Conservation (phyloP, 495 filamentous ascomycete genomes). For the Hyaloscypha variabilis region DNA sequence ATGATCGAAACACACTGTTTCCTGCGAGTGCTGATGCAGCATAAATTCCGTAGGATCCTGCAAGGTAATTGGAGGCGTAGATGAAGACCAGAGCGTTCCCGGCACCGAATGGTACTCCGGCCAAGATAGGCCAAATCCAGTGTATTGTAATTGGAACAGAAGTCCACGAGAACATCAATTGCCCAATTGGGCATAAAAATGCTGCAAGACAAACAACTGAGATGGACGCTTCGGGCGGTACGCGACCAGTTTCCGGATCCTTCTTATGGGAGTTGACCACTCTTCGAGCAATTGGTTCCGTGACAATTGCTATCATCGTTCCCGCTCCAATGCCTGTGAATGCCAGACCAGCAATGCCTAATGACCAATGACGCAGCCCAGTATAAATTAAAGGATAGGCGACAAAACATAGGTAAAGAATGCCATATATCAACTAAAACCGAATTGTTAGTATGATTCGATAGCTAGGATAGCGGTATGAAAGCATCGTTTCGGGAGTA, state of each 20-base stretch:
- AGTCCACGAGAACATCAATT: constrained; percentile 83
- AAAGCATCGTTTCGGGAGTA: not conserved
- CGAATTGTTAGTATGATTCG: not conserved
- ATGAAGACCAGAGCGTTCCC: constrained; percentile 82
- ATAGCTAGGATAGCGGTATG: not conserved
- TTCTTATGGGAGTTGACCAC: constrained; percentile 70
- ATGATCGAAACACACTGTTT: constrained; percentile 69
- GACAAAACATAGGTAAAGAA: constrained; percentile 86
- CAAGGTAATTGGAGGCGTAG: constrained; percentile 78
- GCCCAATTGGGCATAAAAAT: constrained; percentile 67
- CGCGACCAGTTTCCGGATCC: constrained; percentile 69
- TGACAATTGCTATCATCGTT: constrained; percentile 62
- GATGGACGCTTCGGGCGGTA: constrained; percentile 74
- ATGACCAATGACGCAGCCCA: constrained; percentile 68
- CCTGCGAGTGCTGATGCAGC: constrained; percentile 78
- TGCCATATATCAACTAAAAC: constrained; percentile 56
- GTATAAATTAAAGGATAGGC: constrained; percentile 82
- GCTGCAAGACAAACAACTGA: constrained; percentile 71
- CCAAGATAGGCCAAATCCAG: constrained; percentile 73
- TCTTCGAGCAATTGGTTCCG: constrained; percentile 71
- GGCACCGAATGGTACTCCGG: constrained; percentile 77
- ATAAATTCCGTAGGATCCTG: constrained; percentile 75
- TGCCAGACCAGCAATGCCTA: constrained; percentile 71
- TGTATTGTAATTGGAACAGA: constrained; percentile 71
- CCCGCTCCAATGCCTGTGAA: constrained; percentile 84